These are phyloP conservation scores for Teunomyces barrocoloradensis DNA, from an alignment of 805 yeast genomes.

Conservation along the genomic window DNA sequence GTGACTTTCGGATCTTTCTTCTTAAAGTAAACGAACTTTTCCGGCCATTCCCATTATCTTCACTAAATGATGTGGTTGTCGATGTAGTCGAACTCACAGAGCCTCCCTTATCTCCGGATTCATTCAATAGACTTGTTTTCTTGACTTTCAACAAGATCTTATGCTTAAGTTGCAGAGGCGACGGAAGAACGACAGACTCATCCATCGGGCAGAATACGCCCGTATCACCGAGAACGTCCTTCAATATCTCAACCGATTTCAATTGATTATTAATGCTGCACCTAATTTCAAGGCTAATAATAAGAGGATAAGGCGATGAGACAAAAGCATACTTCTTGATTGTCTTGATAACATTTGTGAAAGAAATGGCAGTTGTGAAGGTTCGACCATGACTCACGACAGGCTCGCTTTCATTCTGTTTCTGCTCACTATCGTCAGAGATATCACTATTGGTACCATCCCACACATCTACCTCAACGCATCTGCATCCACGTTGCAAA, in stretches of 20 bases:
- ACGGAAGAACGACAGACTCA: conserved; percentile 42
- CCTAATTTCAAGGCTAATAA: conserved; percentile 80
- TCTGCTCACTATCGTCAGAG: conserved; percentile 14
- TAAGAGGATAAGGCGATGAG: conserved; percentile 81
- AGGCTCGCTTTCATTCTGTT: conserved; percentile 52
- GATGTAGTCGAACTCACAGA: conserved; percentile 27
- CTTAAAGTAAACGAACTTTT: conserved; percentile 20
- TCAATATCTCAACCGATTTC: conserved; percentile 52
- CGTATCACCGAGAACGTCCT: conserved; percentile 56
- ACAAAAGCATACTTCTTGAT: conserved; percentile 85
- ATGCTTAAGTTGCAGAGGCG: conserved; percentile 71
- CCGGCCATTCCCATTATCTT: conserved; percentile 25
- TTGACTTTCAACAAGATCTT: conserved; percentile 78
- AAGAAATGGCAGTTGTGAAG: conserved; percentile 69
- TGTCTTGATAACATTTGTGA: conserved; percentile 66
- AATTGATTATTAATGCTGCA: conserved; percentile 69
- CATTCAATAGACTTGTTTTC: conserved; percentile 35
- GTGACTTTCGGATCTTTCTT: conserved; percentile 19
- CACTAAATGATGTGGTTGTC: conserved; percentile 43
- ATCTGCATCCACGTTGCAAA: conserved; percentile 87
- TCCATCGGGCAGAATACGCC: conserved; percentile 45
- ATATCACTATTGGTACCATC: conserved; percentile 53
- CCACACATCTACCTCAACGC: conserved; percentile 96
- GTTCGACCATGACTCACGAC: conserved; percentile 88
- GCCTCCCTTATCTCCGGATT: conserved; percentile 18